phyloP scores from a whole-genome alignment of 176 grass and related monocot genomes.

The Hordeum vulgare region MorexV3_pseudomolecules_assembly NC_058520.1:558047346-558047845 shows the following conservation, averaged over 20 bases:
- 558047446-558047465: background rate
- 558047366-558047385: background rate
- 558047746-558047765: slow-evolving; percentile 22
- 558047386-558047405: background rate
- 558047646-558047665: background rate
- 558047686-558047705: slow-evolving; percentile 17
- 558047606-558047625: slow-evolving; percentile 18
- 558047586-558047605: background rate
- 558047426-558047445: background rate
- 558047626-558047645: background rate
- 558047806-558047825: too few relatives aligned
- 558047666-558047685: slow-evolving; percentile 4
- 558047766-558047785: too few relatives aligned
- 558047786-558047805: too few relatives aligned
- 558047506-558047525: slow-evolving; percentile 78
- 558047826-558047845: too few relatives aligned
- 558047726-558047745: background rate
- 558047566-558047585: slow-evolving; percentile 70
- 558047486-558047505: background rate
- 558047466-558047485: background rate
- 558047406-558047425: background rate
- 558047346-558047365: background rate
- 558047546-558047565: slow-evolving; percentile 88
- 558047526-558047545: slow-evolving; percentile 90
- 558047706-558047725: slow-evolving; percentile 16